Percentiles rank a stretch among this genome's conserved stretches.
Evolutionary conservation across 805 yeast species (phyloP).

Genomic region (Yamadazyma endophytica): DNA sequence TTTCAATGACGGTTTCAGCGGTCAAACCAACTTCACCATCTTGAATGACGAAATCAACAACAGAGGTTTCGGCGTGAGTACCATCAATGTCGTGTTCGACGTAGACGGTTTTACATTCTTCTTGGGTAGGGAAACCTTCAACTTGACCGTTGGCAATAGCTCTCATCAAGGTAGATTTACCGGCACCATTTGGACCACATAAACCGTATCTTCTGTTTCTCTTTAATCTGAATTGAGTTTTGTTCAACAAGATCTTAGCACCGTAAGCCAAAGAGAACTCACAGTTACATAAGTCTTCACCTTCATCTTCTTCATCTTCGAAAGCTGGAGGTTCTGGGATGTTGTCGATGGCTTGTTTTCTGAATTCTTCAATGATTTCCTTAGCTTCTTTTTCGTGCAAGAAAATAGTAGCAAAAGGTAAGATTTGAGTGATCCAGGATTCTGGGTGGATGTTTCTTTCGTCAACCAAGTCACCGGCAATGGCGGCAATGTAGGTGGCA

Average conservation of each 20-base stretch:
- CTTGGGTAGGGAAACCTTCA: slow-evolving; percentile 99
- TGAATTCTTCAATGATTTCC: slow-evolving; percentile 83
- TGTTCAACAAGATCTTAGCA: slow-evolving; percentile 99
- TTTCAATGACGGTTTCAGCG: slow-evolving; percentile 63
- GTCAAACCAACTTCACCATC: slow-evolving; percentile 73
- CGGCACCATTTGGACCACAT: slow-evolving; percentile 62
- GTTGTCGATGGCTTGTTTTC: slow-evolving; percentile 96
- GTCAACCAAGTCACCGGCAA: slow-evolving; percentile 98
- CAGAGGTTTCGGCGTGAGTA: slow-evolving; percentile 93
- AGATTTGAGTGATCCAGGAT: slow-evolving; percentile 83
- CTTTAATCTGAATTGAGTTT: slow-evolving; percentile 98
- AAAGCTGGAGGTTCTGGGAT: slow-evolving; percentile 93
- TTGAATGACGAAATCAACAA: slow-evolving; percentile 85
- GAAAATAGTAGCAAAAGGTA: slow-evolving; percentile 95
- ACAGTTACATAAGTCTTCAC: slow-evolving; percentile 99
- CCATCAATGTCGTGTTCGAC: slow-evolving; percentile 99
- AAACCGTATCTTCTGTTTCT: slow-evolving; percentile 99
- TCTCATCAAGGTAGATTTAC: slow-evolving; percentile 73
- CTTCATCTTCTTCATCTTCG: slow-evolving; percentile 97
- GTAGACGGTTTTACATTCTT: slow-evolving; percentile 97
- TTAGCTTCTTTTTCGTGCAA: slow-evolving; percentile 90
- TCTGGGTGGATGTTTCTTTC: slow-evolving; percentile 90
- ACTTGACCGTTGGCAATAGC: slow-evolving; percentile 98
- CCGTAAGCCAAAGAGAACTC: slow-evolving; percentile 99
- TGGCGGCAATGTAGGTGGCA: slow-evolving; percentile 81